These are phyloP conservation scores for Hibiscus trionum DNA, from an alignment of 345 rosid species.

Conservation along the genomic window DNA sequence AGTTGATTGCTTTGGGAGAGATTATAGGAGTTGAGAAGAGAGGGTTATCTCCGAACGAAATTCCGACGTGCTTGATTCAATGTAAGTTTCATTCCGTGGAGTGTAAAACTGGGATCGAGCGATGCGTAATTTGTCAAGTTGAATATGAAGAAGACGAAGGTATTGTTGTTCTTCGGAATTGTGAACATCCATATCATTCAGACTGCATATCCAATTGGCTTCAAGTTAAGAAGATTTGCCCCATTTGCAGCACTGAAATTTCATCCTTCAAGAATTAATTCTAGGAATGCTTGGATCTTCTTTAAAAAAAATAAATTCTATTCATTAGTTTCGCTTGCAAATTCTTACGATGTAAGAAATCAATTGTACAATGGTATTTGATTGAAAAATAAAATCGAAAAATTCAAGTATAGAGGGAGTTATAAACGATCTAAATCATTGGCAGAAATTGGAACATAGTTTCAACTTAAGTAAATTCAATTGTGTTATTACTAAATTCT, in stretches of 20 bases:
- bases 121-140: slow-evolving; percentile 70
- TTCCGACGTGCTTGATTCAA: slow-evolving; percentile 28
- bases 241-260: slow-evolving; percentile 58
- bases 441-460: too few relatives aligned
- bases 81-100: slow-evolving; percentile 11
- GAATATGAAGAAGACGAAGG: slow-evolving; percentile 60
- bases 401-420: too few relatives aligned
- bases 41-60: slow-evolving; percentile 41
- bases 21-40: slow-evolving; percentile 53
- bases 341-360: not conserved
- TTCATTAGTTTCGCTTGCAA: not conserved
- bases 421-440: too few relatives aligned
- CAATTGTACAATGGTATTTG: not conserved
- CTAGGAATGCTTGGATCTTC: not conserved
- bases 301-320: not conserved
- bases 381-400: not conserved
- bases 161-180: slow-evolving; percentile 35
- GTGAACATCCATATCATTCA: slow-evolving; percentile 58
- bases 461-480: too few relatives aligned
- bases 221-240: slow-evolving; percentile 61
- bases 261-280: slow-evolving; percentile 19
- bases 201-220: slow-evolving; percentile 68
- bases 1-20: slow-evolving; percentile 64
- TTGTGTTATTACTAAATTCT: too few relatives aligned
- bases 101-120: slow-evolving; percentile 33